A percentile compares a stretch with the other conserved stretches of the same genome.
Evolutionary conservation across 225 moss, liverwort and hornwort genomes (phyloP).

Genomic region (Neckera pumila): DNA sequence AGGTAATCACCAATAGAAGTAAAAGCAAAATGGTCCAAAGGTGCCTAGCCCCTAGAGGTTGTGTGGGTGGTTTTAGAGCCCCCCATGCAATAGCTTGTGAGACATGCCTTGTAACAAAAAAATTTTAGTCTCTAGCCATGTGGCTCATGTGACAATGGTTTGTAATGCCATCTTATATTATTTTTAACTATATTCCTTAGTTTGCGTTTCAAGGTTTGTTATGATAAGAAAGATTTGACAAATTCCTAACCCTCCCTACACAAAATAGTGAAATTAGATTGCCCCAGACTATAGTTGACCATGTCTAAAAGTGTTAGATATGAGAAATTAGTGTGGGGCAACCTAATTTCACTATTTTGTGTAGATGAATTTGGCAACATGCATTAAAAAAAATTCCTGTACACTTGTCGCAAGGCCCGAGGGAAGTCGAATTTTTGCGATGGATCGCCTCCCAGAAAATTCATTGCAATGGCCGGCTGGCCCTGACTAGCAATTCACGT

Average conservation of each 20-base stretch:
- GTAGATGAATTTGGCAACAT: neutral
- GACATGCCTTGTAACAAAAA: fast-evolving
- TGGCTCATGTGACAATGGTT: neutral
- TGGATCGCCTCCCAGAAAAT: too few relatives aligned
- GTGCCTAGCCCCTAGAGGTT: fast-evolving
- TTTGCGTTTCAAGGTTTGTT: neutral
- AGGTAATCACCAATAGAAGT: too few relatives aligned
- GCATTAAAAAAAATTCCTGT: neutral
- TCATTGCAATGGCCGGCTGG: too few relatives aligned
- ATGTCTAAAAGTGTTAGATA: too few relatives aligned
- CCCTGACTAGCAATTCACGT: neutral
- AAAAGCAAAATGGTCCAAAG: neutral
- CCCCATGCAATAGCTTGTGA: fast-evolving
- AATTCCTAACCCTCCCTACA: fast-evolving
- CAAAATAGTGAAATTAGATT: too few relatives aligned
- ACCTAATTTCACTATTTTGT: too few relatives aligned
- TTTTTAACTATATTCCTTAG: fast-evolving
- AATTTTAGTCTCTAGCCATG: too few relatives aligned
- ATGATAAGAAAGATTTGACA: too few relatives aligned
- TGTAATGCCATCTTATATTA: neutral
- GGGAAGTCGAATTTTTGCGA: neutral
- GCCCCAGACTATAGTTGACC: too few relatives aligned
- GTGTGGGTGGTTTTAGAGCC: fast-evolving
- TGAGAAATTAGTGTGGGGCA: too few relatives aligned
- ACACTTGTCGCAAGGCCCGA: too few relatives aligned